Base-by-base conservation (phyloP, 305 asterid species). In the Solanum aculeatissimum region DNA sequence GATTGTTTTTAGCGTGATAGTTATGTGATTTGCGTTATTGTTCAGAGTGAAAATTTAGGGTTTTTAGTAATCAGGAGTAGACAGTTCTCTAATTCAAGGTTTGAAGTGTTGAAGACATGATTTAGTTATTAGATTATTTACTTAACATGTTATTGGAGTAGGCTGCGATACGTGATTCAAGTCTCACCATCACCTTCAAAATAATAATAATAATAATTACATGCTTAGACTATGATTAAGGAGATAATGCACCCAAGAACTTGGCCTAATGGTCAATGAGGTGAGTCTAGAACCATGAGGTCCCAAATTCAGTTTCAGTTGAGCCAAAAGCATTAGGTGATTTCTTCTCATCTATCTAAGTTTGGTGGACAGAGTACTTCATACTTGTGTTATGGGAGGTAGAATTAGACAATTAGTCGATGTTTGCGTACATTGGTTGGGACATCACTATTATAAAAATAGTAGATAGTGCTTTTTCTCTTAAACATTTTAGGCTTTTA, bases 361-460 rank as follows among this genome's bases (percentile, higher is more conserved):
- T 4, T 54, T 10, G 7, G 60, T 18, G 60, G 23, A 6, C n/a
- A 18, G 60, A 54, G 23, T 54, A 6, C 4, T 18, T 18, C 11
- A 10, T 18, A 18, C 23, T 12, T 7, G 19, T 5, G 18, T 6
- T 62, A 12, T 3, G 43, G 19, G n/a, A 65, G 13, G 43, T 65
- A 14, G 43, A 15, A 0, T 29, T 65, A 65, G 7, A 0, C 0
- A 14, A 0, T 65, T 65, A 65, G 3, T 0, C 0, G 21, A 65
- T n/a, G 43, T 29, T 12, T 0, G 12, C 0, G 0, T 12, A 29
- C 15, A 0, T 3, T 65, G 21, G 21, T 7, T 0, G 4, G 25
- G 47, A 35, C 47, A 18, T 0, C 25, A 35, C 1, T 1, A 68
- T 35, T 18, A 0, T 18, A 35, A 27, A 68, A 15, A 0, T 7